Base-by-base conservation (phyloP, 371 early-diverging fungal genomes). In the Mortierella sp. region DNA sequence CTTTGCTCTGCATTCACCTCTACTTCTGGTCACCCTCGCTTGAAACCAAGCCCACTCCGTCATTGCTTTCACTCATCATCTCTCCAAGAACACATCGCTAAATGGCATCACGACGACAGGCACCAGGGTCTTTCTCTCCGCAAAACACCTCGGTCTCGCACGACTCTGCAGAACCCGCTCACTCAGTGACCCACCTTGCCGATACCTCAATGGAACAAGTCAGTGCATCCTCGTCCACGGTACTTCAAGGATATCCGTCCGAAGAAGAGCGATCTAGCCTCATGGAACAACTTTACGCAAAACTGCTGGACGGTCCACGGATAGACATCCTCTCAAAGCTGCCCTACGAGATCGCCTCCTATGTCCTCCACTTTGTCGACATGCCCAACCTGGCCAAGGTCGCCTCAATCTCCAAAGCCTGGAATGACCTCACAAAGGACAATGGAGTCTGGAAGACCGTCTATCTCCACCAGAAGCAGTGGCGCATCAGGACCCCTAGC, bases 341-440 rank as follows among this genome's bases (percentile, higher is more conserved):
- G 16, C 93, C 93, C 3, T 90, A 91, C 78, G 93, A 93, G 77
- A 87, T 93, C 14, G 90, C 93, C 19, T 83, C 83, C 55, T 87
- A 90, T 57, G 83, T 93, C 61, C 89, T 92, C 26, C 74, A 82
- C 2, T 90, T 90, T 76, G 71, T 90, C 13, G 91, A 93, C 71
- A 88, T 87, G 67, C 78, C 87, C 26, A 76, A 81, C n/a, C 76
- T 93, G 40, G 77, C 83, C 72, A 89, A 81, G 48, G 83, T 88
- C 6, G 87, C 91, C 21, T 77, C 81, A 54, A 90, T 94, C 40
- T 90, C 90, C 70, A 81, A 77, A 37, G 75, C 88, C 16, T 94
- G 94, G 94, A 81, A 82, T 67, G 74, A 76, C n/a, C 83, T 93
- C 61, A 74, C 91, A 28, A 77, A 77, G 19, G 91, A 92, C 85